These are phyloP conservation scores for Ceratocystis alfenasii DNA, from an alignment of 2,329 filamentous ascomycete species.

Conservation along the genomic window DNA sequence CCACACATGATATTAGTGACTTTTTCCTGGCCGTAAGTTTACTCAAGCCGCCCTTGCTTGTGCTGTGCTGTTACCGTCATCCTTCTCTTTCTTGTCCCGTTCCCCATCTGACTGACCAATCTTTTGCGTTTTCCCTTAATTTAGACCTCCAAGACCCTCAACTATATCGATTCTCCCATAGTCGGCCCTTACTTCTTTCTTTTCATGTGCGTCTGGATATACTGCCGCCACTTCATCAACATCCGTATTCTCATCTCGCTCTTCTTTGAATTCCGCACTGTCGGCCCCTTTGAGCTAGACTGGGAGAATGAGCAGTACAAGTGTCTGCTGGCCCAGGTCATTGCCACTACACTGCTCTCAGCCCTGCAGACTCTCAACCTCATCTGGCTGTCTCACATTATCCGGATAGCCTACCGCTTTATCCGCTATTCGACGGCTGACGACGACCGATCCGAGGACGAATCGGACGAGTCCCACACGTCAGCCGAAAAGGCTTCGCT, in stretches of 20 bases:
- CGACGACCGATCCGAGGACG: constrained; percentile 60
- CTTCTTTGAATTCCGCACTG: constrained; percentile 60
- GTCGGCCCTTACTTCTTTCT: constrained; percentile 74
- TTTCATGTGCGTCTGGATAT: constrained; percentile 78
- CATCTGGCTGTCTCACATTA: constrained; percentile 70
- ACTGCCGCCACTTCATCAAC: constrained; percentile 78
- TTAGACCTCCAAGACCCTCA: constrained; percentile 79
- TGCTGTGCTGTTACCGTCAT: neutral
- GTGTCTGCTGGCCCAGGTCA: constrained; percentile 55
- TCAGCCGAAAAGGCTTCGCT: constrained; percentile 25
- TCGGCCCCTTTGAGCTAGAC: constrained; percentile 64
- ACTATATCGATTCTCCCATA: constrained; percentile 71
- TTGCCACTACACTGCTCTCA: constrained; percentile 53
- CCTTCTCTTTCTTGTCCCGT: neutral
- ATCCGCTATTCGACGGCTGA: constrained; percentile 48
- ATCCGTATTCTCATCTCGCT: constrained; percentile 63
- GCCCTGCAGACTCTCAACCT: constrained; percentile 63
- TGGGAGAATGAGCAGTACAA: constrained; percentile 71
- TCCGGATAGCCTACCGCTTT: constrained; percentile 62
- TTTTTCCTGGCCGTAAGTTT: constrained; percentile 79
- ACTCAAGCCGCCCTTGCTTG: no score
- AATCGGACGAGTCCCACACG: constrained; percentile 44
- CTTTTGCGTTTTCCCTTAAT: neutral
- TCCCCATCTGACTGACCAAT: constrained; percentile 14
- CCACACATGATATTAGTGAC: constrained; percentile 86